Conservation (phyloP, 31 red algal species). For the Pterothamnion heteromorphum region DNA sequence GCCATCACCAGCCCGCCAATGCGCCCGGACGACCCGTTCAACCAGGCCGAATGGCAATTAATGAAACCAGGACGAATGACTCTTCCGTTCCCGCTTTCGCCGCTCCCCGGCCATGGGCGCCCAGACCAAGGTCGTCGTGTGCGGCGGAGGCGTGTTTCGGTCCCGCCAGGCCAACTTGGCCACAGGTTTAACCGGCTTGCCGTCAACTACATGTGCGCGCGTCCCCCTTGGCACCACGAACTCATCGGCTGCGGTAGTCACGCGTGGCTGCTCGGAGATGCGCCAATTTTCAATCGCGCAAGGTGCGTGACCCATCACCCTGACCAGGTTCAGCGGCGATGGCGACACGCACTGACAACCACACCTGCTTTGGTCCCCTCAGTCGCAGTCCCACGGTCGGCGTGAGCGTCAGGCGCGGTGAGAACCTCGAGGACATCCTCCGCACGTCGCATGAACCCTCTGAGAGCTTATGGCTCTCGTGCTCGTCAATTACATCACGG, state of each 20-base stretch:
- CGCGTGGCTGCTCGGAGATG: conserved; percentile 93
- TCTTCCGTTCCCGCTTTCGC: conserved; percentile 59
- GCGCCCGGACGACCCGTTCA: too few species aligned
- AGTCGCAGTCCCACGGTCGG: conserved; percentile 89
- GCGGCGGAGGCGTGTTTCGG: conserved; percentile 87
- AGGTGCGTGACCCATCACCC: conserved; percentile 76
- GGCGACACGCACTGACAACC: conserved; percentile 92
- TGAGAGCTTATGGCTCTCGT: too few species aligned
- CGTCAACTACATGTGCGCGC: conserved; percentile 66
- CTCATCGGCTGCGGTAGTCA: conserved; percentile 86
- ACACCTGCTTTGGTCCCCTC: conserved; percentile 89
- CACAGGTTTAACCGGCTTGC: conserved; percentile 76
- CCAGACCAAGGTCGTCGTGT: conserved; percentile 59
- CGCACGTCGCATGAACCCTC: too few species aligned
- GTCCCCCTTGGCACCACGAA: conserved; percentile 66
- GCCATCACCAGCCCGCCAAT: too few species aligned
- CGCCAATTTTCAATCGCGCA: conserved; percentile 67
- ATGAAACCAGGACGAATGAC: conserved; percentile 60
- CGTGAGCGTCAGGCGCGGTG: conserved; percentile 72
- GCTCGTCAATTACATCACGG: too few species aligned
- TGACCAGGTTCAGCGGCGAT: conserved; percentile 78
- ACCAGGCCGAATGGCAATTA: conserved; percentile 1
- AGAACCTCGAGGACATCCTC: conserved; percentile 77
- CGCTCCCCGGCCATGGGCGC: conserved; percentile 53
- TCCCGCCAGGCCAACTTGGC: conserved; percentile 78